Base-by-base conservation (phyloP, 805 yeast species). In the Metschnikowia amazonensis region DNA sequence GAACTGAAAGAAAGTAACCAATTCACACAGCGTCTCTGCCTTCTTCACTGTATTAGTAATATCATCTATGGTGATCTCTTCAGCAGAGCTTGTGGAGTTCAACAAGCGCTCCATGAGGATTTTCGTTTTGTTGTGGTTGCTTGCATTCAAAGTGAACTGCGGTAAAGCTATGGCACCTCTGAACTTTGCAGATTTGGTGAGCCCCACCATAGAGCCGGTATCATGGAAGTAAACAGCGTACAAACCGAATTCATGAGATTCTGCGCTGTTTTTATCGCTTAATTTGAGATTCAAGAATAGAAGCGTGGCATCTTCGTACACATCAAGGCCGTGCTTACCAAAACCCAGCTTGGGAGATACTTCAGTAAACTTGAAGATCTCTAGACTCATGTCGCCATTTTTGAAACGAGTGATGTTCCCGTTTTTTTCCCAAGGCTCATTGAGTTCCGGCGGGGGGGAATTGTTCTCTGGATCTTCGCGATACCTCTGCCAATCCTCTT, bases 161-260 rank as follows among this genome's bases (percentile, higher is more conserved):
- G 88, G 81, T 28, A 86, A 66, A 1, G 82, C 84, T 56, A 76
- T 75, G n/a, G 72, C 44, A 6, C 89, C 83, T 43, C 72, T 68
- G 60, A 81, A 81, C 59, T 83, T 84, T 5, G 86, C 86, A 24
- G 89, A 76, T 29, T 73, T 68, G 1, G 89, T 75, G 16, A 77
- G 58, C 0, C 82, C 72, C 13, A 86, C 66, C 3, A 86, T 60
- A 42, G 85, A 70, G 0, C 95, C 95, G 1, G 79, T 65, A 17
- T 75, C 72, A 49, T 84, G 82, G 57, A 83, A 87, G 59, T 84
- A 84, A 1, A 82, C 72, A 0, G 89, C 90, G 20, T 66, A 65
- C 9, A 86, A 65, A 4, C 70, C 68, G 16, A 89, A 52, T 1
- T 60, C 58, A 57, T 82, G 81, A 44, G 66, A 70, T 27, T 79